These are phyloP conservation scores for Allodekkera sacchari DNA, from an alignment of 805 yeast genomes.

Conservation along the genomic window DNA sequence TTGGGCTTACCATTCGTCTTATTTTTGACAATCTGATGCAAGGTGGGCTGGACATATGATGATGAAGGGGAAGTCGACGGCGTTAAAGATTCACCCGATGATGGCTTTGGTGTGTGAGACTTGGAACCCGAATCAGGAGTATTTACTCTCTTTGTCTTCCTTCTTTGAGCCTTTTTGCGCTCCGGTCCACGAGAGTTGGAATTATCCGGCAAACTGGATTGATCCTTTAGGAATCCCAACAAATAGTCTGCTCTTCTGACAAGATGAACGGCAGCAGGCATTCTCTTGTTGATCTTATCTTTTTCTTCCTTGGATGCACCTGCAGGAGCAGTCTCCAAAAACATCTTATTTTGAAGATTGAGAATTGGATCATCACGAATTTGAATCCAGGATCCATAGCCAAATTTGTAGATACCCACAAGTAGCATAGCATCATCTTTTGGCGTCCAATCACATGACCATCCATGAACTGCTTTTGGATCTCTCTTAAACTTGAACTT, in stretches of 20 bases:
- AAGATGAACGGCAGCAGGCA: conserved; percentile 88
- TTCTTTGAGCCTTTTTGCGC: conserved; percentile 1
- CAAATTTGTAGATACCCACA: conserved; percentile 84
- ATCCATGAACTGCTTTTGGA: conserved; percentile 79
- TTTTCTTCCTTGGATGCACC: conserved; percentile 29
- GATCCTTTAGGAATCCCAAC: conserved; percentile 57
- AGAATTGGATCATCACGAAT: conserved; percentile 93
- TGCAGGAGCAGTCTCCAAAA: conserved; percentile 39
- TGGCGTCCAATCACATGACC: conserved; percentile 83
- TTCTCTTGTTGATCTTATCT: conserved; percentile 43
- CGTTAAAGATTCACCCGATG: conserved; percentile 1
- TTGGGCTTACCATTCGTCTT: too few species aligned
- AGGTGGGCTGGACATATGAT: conserved; percentile 15
- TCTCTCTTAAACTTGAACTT: conserved; percentile 50
- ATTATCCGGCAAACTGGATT: conserved; percentile 2
- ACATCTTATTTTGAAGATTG: conserved; percentile 78
- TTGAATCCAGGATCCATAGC: conserved; percentile 92
- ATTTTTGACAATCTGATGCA: too few species aligned
- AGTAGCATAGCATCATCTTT: conserved; percentile 81
- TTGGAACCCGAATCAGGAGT: conserved; percentile 18
- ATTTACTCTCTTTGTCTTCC: conserved; percentile 12
- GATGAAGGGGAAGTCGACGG: too few species aligned
- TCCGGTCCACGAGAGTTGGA: not conserved
- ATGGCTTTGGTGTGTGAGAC: conserved; percentile 11
- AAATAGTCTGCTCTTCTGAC: conserved; percentile 88